Evolutionary conservation across 495 filamentous ascomycete species (phyloP), one percentile per base, ranked within the genome.

Genomic region (Talaromyces borbonicus): DNA sequence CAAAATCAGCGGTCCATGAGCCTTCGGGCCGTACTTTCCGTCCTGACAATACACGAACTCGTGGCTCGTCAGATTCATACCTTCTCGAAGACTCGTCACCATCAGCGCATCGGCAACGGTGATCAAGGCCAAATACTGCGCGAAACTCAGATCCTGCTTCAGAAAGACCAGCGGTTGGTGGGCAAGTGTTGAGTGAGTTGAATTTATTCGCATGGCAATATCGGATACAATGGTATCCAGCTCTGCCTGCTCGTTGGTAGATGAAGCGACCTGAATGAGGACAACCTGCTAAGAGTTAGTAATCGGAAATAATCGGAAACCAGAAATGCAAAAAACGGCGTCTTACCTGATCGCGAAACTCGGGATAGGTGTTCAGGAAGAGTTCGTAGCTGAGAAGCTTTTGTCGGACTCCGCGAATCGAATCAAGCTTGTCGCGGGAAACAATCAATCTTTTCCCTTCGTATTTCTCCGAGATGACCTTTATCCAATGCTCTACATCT

Each of bases 11-110:
- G 88, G 87, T 6, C 87, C 86, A 58, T 89, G 80, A 56, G 84
- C 88, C 62, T 85, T 85, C 43, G 80, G 70, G 18, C 67, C 71
- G 45, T 73, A 69, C 53, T 76, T 78, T n/a, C 87, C 87, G 61
- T 95, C 90, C 59, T 96, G 90, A 53, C 89, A 95, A 51, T 84
- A 88, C 23, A 95, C 75, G 57, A 85, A 96, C 62, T 96, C 90
- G 56, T 95, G 90, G 36, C 80, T 84, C 5, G 90, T 93, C 29
- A 96, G 65, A 55, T 95, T 95, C 90, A 95, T 96, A 32, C 90
- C 90, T 57, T 95, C 90, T 39, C 90, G 85, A 43, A 95, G 77
- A 59, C 84, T 89, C 5, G 90, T 88, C 57, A 96, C 89, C 77
- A 94, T 90, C 24, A 96, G 69, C 16, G 81, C 85, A 63, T 95